These are phyloP conservation scores for Xylariaceae sp. DNA, from an alignment of 2,329 filamentous ascomycete genomes.

Conservation along the genomic window DNA sequence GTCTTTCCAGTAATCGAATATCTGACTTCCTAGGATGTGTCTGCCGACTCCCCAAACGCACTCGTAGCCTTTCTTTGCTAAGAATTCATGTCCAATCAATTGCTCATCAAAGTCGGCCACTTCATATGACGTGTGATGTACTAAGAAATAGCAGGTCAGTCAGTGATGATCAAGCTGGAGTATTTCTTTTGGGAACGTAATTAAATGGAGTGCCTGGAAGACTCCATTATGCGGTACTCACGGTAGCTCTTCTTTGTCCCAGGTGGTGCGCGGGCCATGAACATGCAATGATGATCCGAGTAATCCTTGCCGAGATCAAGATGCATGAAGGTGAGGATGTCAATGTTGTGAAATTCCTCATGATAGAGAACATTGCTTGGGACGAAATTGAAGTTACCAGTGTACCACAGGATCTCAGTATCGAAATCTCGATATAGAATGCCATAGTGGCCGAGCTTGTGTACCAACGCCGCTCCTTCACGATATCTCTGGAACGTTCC, in stretches of 20 bases:
- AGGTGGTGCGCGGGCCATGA: conserved; percentile 34
- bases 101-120: conserved; percentile 57
- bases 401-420: conserved; percentile 30
- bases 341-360: conserved; percentile 18
- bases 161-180: background rate
- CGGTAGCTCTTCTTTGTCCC: conserved; percentile 30
- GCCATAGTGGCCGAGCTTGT: conserved; percentile 32
- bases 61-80: conserved; percentile 47
- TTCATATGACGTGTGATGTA: conserved; percentile 55
- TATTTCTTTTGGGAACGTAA: too few species aligned
- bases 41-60: conserved; percentile 56
- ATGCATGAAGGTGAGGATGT: conserved; percentile 41
- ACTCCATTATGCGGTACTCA: too few species aligned
- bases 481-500: conserved; percentile 27
- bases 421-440: conserved; percentile 31
- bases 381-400: conserved; percentile 31
- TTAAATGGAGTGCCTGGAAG: too few species aligned
- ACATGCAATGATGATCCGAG: conserved; percentile 52
- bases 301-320: conserved; percentile 46
- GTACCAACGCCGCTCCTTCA: conserved; percentile 29
- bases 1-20: conserved; percentile 44
- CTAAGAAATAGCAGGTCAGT: conserved; percentile 5
- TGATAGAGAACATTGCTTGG: conserved; percentile 25
- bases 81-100: conserved; percentile 53
- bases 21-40: conserved; percentile 53